Conservation (phyloP, 352 stramenopile genomes). For the Globisporangium canariense region DNA sequence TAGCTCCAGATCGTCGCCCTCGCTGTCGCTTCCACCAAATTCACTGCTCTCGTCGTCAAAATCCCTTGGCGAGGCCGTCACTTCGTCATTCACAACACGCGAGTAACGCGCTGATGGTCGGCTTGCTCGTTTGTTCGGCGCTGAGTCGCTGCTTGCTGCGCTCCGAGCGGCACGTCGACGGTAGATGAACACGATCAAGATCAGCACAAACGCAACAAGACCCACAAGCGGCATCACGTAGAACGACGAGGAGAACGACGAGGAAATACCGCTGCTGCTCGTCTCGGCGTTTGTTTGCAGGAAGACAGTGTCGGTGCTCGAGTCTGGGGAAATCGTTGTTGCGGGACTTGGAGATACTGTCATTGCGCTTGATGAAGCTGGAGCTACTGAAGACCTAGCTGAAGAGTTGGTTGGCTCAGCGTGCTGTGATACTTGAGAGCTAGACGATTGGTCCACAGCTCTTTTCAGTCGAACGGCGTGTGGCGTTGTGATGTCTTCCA, state of each 20-base stretch:
- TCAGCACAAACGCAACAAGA: conserved; percentile 8
- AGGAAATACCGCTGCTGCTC: background rate
- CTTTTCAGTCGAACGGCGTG: conserved; percentile 14
- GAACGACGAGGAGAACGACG: conserved; percentile 13
- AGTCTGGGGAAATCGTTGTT: background rate
- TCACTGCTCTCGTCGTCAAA: conserved; percentile 17
- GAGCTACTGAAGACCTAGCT: background rate
- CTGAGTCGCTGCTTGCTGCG: background rate
- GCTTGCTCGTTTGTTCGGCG: conserved; percentile 1
- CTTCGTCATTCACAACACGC: conserved; percentile 20
- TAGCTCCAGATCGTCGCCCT: conserved; percentile 1
- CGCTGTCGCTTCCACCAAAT: conserved; percentile 9
- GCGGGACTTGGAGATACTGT: background rate
- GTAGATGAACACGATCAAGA: conserved; percentile 11
- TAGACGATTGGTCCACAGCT: background rate
- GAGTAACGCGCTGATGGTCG: conserved; percentile 10
- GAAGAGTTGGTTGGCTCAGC: background rate
- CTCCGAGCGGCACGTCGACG: conserved; percentile 4
- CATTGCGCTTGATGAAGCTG: background rate
- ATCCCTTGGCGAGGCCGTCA: conserved; percentile 8
- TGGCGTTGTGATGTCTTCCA: conserved; percentile 31
- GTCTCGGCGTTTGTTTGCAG: conserved; percentile 3
- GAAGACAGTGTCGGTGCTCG: background rate
- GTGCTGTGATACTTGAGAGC: background rate
- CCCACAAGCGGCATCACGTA: conserved; percentile 18